Conservation (phyloP, 768 basidiomycete genomes). For the Xanthoconium stramineum region DNA sequence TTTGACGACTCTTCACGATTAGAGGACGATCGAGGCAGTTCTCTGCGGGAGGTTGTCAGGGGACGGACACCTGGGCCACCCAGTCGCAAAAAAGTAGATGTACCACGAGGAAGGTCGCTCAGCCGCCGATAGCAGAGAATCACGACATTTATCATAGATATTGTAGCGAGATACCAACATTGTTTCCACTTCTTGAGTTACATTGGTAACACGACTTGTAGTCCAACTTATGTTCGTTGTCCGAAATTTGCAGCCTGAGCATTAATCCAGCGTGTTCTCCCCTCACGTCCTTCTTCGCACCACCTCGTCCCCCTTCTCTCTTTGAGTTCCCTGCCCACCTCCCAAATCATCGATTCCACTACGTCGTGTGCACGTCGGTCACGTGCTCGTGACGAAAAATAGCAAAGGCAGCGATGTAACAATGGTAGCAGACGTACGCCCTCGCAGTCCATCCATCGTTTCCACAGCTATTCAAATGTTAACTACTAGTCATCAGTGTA, state of each 20-base stretch:
- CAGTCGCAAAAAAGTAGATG: conserved; percentile 9
- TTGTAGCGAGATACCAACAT: conserved; percentile 8
- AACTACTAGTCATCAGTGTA: background rate
- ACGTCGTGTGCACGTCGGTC: no score
- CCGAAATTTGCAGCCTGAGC: no score
- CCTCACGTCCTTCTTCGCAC: no score
- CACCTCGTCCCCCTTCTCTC: no score
- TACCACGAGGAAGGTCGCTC: conserved; percentile 20
- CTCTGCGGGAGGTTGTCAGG: conserved; percentile 11
- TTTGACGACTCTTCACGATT: conserved; percentile 1
- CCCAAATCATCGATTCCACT: no score
- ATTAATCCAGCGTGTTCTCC: no score
- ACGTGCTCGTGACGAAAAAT: background rate
- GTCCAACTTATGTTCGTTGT: no score
- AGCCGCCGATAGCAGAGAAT: conserved; percentile 18
- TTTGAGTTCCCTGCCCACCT: no score
- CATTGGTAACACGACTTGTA: background rate
- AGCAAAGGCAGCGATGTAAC: background rate
- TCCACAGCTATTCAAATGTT: no score
- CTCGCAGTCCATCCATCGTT: no score
- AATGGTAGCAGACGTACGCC: background rate
- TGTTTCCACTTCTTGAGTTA: conserved; percentile 2
- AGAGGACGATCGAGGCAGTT: conserved; percentile 15
- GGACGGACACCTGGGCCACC: conserved; percentile 30
- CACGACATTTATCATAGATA: conserved; percentile 5